Percentiles rank a stretch among this genome's conserved stretches.
Evolutionary conservation across 495 filamentous ascomycete species (phyloP).

Genomic region (Aspergillus affinis): DNA sequence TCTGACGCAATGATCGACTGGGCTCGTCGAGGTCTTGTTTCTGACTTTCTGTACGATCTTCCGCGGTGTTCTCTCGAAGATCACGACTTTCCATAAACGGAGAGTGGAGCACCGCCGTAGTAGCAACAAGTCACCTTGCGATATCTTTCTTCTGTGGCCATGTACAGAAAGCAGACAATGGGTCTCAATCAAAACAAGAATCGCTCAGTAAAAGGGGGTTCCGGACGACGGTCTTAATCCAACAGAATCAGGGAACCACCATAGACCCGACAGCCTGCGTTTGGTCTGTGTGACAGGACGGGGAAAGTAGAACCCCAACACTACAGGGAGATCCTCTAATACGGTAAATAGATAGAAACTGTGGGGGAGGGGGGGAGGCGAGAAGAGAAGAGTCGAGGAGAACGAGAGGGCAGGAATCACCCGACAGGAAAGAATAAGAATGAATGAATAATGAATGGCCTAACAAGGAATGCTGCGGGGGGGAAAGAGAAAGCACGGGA

Average conservation of each 20-base stretch:
- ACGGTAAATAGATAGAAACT: neutral
- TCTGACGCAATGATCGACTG: too few relatives aligned
- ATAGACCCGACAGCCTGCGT: neutral
- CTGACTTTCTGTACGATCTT: neutral
- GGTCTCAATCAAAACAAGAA: neutral
- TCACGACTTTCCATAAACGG: constrained; percentile 15
- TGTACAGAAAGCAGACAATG: neutral
- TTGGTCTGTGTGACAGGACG: neutral
- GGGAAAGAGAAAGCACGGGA: neutral
- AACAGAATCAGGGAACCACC: neutral
- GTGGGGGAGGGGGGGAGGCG: neutral
- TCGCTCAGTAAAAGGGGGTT: neutral
- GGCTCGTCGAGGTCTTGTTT: too few relatives aligned
- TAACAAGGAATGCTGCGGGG: constrained; percentile 14
- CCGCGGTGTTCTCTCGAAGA: neutral
- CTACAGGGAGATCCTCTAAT: neutral
- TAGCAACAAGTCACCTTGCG: constrained; percentile 3
- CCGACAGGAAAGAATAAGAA: neutral
- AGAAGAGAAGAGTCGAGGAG: neutral
- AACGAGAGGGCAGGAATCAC: neutral
- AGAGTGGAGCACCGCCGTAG: constrained; percentile 10
- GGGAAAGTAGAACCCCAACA: neutral
- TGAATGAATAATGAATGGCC: neutral
- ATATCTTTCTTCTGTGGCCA: neutral
- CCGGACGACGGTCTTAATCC: neutral